A percentile compares a stretch with the other conserved stretches of the same genome.
phyloP scores from a whole-genome alignment of 192 early-diverging fungal genomes.

The Entomortierella chlamydospora region DNA sequence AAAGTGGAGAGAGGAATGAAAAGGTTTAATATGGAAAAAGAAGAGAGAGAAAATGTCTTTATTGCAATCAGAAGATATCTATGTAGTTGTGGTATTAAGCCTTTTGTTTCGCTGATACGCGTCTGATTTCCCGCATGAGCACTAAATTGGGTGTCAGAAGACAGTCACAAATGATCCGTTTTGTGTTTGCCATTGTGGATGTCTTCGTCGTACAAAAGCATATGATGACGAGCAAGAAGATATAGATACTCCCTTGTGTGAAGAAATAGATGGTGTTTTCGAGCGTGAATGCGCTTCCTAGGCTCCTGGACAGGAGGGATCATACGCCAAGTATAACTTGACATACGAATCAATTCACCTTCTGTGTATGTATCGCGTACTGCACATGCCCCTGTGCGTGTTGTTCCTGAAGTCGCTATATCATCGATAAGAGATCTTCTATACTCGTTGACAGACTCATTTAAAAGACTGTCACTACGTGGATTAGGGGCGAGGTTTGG shows the following conservation, averaged over 20 bases:
- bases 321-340: conserved; percentile 1
- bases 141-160: no score
- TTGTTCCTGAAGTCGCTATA: background rate
- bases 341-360: conserved; percentile 11
- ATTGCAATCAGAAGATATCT: no score
- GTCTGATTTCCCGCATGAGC: no score
- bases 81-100: no score
- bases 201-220: conserved; percentile 36
- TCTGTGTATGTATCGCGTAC: conserved; percentile 13
- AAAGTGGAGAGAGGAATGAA: no score
- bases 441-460: conserved; percentile 1
- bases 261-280: background rate
- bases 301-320: background rate
- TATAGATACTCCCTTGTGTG: conserved; percentile 26
- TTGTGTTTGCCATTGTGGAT: no score
- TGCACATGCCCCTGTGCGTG: background rate
- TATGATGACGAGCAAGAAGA: conserved; percentile 26
- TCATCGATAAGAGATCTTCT: background rate
- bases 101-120: no score
- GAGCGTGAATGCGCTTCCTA: background rate
- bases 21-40: no score
- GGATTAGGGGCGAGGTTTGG: conserved; percentile 6
- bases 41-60: no score
- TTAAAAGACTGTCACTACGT: conserved; percentile 2
- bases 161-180: no score